phyloP scores from a whole-genome alignment of 1,284 basidiomycete species.

The Gymnopus androsaceus region DNA sequence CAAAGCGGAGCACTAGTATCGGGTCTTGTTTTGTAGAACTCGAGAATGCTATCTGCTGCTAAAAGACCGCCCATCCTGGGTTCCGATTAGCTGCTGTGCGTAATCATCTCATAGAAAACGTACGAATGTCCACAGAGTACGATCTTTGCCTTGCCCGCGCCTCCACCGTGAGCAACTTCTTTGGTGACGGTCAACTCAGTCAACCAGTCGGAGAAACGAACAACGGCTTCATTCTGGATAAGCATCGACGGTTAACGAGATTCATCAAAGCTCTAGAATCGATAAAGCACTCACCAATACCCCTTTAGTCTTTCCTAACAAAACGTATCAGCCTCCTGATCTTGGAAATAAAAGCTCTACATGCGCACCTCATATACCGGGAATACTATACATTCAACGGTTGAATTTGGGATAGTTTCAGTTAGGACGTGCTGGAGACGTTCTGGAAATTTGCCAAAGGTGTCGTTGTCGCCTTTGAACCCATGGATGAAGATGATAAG shows the following conservation, averaged over 20 bases:
- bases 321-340: constrained; percentile 8
- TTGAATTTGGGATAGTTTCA: constrained; percentile 52
- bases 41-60: constrained; percentile 81
- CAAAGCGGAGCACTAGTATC: constrained; percentile 71
- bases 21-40: constrained; percentile 66
- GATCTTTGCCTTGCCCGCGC: constrained; percentile 78
- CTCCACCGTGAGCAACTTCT: constrained; percentile 73
- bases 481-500: constrained; percentile 70
- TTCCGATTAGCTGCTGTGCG: neutral
- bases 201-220: constrained; percentile 87
- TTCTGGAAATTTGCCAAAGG: constrained; percentile 76
- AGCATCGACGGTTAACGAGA: too few species aligned
- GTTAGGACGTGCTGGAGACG: constrained; percentile 77
- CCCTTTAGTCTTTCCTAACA: constrained; percentile 69
- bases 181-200: constrained; percentile 77
- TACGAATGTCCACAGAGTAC: constrained; percentile 92
- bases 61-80: constrained; percentile 88
- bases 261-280: neutral
- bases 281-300: constrained; percentile 63
- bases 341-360: neutral
- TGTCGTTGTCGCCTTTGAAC: constrained; percentile 73
- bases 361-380: constrained; percentile 82
- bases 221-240: constrained; percentile 73
- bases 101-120: neutral
- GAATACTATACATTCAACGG: constrained; percentile 79